Base-by-base conservation (phyloP, 768 basidiomycete species). In the Cyathus striatus region DNA sequence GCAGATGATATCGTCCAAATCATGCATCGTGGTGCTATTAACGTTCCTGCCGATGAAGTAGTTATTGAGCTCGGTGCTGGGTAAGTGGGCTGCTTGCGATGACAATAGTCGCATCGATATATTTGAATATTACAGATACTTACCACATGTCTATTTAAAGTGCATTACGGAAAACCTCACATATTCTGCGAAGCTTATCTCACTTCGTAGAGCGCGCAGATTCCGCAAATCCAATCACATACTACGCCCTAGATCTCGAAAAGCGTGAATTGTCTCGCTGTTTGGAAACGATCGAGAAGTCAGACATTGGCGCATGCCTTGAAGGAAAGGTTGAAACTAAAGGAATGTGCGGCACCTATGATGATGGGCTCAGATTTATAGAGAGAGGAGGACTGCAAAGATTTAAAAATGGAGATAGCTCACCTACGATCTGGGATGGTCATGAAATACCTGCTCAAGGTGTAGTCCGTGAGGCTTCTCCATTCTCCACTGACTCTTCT, bases 191-290 rank as follows among this genome's bases (percentile, higher is more conserved):
- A 17, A 85, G 86, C 1, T 67, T 94, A 14, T 78, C 90, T 14
- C 66, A 66, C 22, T 60, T 79, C 13, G 72, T 81, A 5, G 56
- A 70, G 16, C 56, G 55, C 16, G 47, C 52, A 4, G 57, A 56
- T 9, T 42, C 59, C 1, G 50, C 58, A 1, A 63, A 79, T 2
- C 78, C 83, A 1, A 79, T 86, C 54, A 86, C 79, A 1, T 94
- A 93, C 59, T 90, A 87, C 66, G 92, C 95, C 16, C 86, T 99
- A 41, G 96, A 98, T 57, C 80, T 98, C 23, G 92, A 96, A 60
- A 74, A 84, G 51, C 79, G 76, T 38, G 93, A 96, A 56, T 80
- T 98, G 20, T 75, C 81, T 45, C 82, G 91, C 24, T 87, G 90
- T 6, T 76, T 98, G 20, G 64, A 65, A 16, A 70, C 81, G 52